A percentile compares a stretch with the other conserved stretches of the same genome.
Evolutionary conservation across 1,139 yeast genomes (phyloP).

Genomic region (Blastobotrys ciferrii): DNA sequence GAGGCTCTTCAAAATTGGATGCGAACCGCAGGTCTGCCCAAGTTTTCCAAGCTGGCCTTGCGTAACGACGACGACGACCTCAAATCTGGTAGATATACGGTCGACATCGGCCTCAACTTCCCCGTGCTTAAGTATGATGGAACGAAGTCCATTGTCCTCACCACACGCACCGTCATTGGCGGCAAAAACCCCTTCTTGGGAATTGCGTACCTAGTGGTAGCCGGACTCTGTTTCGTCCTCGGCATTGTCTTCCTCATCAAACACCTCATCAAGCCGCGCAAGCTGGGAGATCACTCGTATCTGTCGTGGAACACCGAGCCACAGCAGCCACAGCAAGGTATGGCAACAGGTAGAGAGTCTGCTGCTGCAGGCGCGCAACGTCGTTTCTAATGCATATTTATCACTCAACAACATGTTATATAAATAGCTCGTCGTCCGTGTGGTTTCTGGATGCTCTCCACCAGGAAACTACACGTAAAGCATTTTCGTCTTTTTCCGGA

Average conservation of each 20-base stretch:
- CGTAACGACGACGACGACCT: conserved; percentile 71
- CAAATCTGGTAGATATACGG: conserved; percentile 65
- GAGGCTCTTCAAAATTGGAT: conserved; percentile 95
- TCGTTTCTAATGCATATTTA: background rate
- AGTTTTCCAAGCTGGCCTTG: conserved; percentile 75
- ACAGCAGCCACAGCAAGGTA: conserved; percentile 8
- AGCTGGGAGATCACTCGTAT: conserved; percentile 68
- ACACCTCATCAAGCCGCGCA: conserved; percentile 66
- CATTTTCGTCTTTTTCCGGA: too few species aligned
- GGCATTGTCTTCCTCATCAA: conserved; percentile 59
- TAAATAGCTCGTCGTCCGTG: too few species aligned
- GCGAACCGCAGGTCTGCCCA: conserved; percentile 89
- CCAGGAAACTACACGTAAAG: too few species aligned
- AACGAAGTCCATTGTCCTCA: conserved; percentile 70
- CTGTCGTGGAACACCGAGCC: conserved; percentile 65
- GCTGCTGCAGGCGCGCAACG: conserved; percentile 3
- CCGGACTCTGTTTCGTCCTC: conserved; percentile 75
- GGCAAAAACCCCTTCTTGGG: conserved; percentile 89
- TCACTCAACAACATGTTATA: background rate
- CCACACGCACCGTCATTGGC: conserved; percentile 86
- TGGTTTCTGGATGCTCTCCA: too few species aligned
- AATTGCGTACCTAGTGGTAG: conserved; percentile 84
- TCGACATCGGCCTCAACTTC: conserved; percentile 77
- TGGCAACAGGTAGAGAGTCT: conserved; percentile 13
- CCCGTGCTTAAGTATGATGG: conserved; percentile 85